These are phyloP conservation scores for Westerdykella ornata DNA, from an alignment of 2,329 filamentous ascomycete species.

Conservation along the genomic window DNA sequence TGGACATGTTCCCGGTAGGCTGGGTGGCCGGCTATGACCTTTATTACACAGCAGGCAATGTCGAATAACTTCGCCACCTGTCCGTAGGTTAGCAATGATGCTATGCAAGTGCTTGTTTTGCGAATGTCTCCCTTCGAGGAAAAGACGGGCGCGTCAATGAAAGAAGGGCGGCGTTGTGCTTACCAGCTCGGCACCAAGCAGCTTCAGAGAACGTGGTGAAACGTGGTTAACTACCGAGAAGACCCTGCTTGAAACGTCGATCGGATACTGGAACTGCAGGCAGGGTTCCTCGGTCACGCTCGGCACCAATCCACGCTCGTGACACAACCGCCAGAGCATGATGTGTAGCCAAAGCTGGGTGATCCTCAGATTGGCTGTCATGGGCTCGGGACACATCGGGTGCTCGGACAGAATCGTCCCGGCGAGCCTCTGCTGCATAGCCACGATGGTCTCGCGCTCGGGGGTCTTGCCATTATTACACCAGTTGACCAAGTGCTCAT, in stretches of 20 bases:
- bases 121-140: not conserved
- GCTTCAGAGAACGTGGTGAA: slow-evolving; percentile 64
- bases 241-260: slow-evolving; percentile 56
- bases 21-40: slow-evolving; percentile 62
- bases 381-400: slow-evolving; percentile 55
- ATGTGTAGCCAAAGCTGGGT: slow-evolving; percentile 65
- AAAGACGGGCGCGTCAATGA: not conserved
- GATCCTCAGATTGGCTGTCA: slow-evolving; percentile 61
- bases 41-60: slow-evolving; percentile 64
- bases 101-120: not conserved
- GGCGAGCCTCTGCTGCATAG: slow-evolving; percentile 46
- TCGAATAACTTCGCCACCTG: slow-evolving; percentile 76
- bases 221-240: slow-evolving; percentile 62
- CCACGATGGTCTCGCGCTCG: slow-evolving; percentile 13
- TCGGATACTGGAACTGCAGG: slow-evolving; percentile 56
- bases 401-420: slow-evolving; percentile 49
- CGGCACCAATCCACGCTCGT: slow-evolving; percentile 58
- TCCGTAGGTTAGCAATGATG: slow-evolving; percentile 18
- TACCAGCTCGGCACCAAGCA: slow-evolving; percentile 68
- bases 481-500: slow-evolving; percentile 56
- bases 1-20: slow-evolving; percentile 52
- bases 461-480: slow-evolving; percentile 54
- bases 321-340: slow-evolving; percentile 67
- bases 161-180: slow-evolving; percentile 20
- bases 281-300: slow-evolving; percentile 52